Percentiles rank a stretch among this genome's conserved stretches.
Evolutionary conservation across 2,329 filamentous ascomycete species (phyloP).

Genomic region (Trichophaea hybrida): DNA sequence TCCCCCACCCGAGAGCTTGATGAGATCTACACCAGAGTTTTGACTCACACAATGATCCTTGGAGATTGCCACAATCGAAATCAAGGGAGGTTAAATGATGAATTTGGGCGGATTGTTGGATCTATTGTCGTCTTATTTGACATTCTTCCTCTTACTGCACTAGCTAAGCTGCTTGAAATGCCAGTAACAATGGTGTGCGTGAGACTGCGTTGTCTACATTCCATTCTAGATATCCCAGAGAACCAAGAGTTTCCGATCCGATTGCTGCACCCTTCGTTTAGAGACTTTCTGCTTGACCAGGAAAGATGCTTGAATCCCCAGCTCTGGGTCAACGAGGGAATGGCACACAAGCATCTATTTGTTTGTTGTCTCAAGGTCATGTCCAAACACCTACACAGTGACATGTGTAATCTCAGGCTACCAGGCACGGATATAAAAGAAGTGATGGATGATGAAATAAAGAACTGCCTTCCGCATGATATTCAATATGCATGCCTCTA

Average conservation of each 20-base stretch:
- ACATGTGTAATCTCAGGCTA: conserved; percentile 20
- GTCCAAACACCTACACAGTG: conserved; percentile 11
- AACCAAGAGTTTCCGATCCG: conserved; percentile 24
- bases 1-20: not conserved
- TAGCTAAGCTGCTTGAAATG: conserved; percentile 23
- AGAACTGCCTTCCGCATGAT: conserved; percentile 15
- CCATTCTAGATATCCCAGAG: conserved; percentile 24
- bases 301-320: conserved; percentile 2
- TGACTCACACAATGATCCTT: not conserved
- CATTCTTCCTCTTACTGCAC: conserved; percentile 20
- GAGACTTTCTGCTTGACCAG: conserved; percentile 26
- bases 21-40: not conserved
- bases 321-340: conserved; percentile 19
- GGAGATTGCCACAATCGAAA: not conserved
- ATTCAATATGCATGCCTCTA: conserved; percentile 10
- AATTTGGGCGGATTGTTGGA: conserved; percentile 15
- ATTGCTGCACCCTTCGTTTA: conserved; percentile 13
- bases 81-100: not conserved
- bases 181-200: conserved; percentile 7
- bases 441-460: conserved; percentile 6
- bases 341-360: conserved; percentile 17
- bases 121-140: conserved; percentile 20
- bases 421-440: conserved; percentile 12
- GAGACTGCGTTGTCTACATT: conserved; percentile 22
- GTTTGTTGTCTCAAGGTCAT: conserved; percentile 16